Evolutionary conservation across 192 early-diverging fungal genomes (phyloP).

Genomic region (Spizellomyces punctatus): DNA sequence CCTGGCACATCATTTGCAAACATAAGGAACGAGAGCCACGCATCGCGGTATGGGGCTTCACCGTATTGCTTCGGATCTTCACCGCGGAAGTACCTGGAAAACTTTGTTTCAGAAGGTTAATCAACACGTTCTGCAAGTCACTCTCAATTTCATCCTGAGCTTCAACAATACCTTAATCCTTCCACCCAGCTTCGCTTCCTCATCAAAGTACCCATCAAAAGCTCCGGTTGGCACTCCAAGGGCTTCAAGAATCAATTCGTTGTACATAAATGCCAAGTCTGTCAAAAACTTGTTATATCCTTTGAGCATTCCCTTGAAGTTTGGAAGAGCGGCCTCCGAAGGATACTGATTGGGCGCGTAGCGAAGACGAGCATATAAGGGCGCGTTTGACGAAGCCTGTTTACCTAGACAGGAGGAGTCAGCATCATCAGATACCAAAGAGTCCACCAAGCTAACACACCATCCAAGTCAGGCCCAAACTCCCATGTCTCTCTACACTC

Average conservation of each 20-base stretch:
- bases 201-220: conserved; percentile 5
- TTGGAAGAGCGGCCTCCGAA: neutral
- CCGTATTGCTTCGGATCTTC: conserved; percentile 1
- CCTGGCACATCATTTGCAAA: conserved; percentile 17
- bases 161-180: conserved; percentile 2
- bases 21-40: conserved; percentile 14
- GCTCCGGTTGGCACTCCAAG: neutral
- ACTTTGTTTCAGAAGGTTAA: neutral
- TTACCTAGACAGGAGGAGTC: neutral
- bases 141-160: neutral
- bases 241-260: conserved; percentile 6
- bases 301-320: neutral
- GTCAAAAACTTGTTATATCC: conserved; percentile 10
- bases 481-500: conserved; percentile 12
- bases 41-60: conserved; percentile 7
- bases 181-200: neutral
- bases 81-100: conserved; percentile 1
- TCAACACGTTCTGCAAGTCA: neutral
- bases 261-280: conserved; percentile 2
- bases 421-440: neutral
- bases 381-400: neutral
- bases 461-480: neutral
- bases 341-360: neutral
- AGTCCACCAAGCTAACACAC: neutral
- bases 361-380: neutral